Evolutionary conservation across 495 filamentous ascomycete genomes (phyloP).

Genomic region (Aspergillus indologenus): DNA sequence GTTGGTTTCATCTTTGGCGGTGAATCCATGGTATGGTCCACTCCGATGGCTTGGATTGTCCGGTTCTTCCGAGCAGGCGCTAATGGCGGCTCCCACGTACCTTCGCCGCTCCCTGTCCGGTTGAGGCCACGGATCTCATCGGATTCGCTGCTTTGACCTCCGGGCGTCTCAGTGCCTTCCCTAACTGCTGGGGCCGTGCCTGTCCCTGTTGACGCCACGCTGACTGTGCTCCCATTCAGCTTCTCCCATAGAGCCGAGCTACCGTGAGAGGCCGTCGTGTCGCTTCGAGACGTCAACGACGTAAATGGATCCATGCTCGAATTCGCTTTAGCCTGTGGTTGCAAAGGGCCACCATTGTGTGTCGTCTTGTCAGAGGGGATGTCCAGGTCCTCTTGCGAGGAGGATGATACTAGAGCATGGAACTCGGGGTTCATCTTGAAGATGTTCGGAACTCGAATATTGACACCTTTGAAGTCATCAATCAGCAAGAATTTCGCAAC

Average conservation of each 20-base stretch:
- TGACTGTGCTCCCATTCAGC: conserved; percentile 48
- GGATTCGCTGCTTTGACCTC: conserved; percentile 41
- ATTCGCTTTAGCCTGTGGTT: conserved; percentile 44
- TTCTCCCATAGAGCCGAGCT: conserved; percentile 58
- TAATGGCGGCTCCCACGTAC: conserved; percentile 59
- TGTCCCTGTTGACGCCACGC: conserved; percentile 29
- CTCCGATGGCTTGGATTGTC: conserved; percentile 53
- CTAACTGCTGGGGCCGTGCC: conserved; percentile 29
- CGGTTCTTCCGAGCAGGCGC: conserved; percentile 63
- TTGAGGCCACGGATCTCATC: conserved; percentile 44
- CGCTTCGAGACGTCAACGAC: conserved; percentile 40
- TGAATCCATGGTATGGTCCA: conserved; percentile 51
- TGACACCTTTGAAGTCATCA: conserved; percentile 60
- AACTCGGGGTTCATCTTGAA: conserved; percentile 76
- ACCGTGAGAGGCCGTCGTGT: conserved; percentile 40
- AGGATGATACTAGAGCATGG: conserved; percentile 44
- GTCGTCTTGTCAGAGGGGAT: conserved; percentile 36
- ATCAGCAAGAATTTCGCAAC: conserved; percentile 14
- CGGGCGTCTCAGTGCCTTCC: conserved; percentile 43
- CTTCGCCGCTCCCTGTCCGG: conserved; percentile 22
- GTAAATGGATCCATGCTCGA: conserved; percentile 46
- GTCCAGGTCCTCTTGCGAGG: conserved; percentile 34
- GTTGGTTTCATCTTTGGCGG: conserved; percentile 62
- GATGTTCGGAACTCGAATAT: conserved; percentile 74
- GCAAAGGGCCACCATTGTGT: conserved; percentile 36